phyloP scores from a whole-genome alignment of 495 filamentous ascomycete species.

The Astrocystis sublimbata region DNA sequence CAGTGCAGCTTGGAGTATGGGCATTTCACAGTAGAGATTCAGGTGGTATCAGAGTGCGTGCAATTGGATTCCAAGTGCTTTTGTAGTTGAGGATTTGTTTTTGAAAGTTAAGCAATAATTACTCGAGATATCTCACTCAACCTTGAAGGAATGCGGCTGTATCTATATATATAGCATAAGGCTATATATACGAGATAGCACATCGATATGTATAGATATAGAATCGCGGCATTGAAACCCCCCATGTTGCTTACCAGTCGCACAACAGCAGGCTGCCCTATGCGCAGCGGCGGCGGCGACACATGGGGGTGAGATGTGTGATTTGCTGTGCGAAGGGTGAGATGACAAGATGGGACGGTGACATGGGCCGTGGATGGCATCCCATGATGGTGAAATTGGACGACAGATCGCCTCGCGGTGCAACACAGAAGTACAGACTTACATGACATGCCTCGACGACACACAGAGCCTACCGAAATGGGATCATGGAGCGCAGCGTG shows the following conservation, averaged over 20 bases:
- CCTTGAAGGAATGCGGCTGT: neutral
- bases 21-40: too few relatives aligned
- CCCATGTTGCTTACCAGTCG: neutral
- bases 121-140: too few relatives aligned
- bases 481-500: neutral
- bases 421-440: neutral
- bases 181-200: neutral
- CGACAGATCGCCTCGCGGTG: neutral
- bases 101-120: neutral
- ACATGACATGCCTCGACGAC: neutral
- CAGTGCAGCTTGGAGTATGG: neutral
- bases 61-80: neutral
- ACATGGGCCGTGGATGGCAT: too few relatives aligned
- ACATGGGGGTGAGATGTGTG: neutral
- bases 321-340: too few relatives aligned
- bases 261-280: slow-evolving; percentile 1
- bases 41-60: neutral
- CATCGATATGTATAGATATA: neutral
- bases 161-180: neutral
- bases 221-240: neutral
- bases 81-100: neutral
- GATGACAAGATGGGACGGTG: too few relatives aligned
- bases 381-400: too few relatives aligned
- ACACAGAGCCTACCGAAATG: neutral
- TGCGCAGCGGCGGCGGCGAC: neutral